Evolutionary conservation across 2,329 filamentous ascomycete genomes (phyloP).

Genomic region (Fusarium sp.): DNA sequence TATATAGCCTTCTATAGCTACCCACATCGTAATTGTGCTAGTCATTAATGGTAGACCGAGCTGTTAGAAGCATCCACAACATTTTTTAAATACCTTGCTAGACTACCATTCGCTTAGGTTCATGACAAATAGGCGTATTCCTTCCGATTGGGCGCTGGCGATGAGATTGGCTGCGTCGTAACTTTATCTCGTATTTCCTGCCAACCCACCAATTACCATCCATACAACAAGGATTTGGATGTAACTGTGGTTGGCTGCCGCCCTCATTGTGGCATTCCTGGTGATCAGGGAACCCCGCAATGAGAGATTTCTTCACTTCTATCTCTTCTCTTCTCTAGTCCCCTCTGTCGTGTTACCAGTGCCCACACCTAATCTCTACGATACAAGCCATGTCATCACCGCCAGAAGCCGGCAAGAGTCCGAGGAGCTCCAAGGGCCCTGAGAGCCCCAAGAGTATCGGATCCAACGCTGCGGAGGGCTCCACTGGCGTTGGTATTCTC

Average conservation of each 20-base stretch:
- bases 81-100: neutral
- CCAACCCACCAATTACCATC: neutral
- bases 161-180: neutral
- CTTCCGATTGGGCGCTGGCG: neutral
- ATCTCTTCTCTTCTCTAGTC: neutral
- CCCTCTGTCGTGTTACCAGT: too few relatives aligned
- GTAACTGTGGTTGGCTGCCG: neutral
- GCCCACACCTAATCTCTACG: neutral
- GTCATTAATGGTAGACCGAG: neutral
- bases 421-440: neutral
- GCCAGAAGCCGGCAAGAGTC: neutral
- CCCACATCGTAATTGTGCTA: neutral
- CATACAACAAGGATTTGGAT: neutral
- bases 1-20: neutral
- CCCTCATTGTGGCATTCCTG: neutral
- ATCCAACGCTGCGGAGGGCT: neutral
- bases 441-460: neutral
- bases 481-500: neutral
- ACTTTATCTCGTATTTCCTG: neutral
- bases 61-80: neutral
- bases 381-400: neutral
- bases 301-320: neutral
- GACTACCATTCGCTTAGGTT: neutral
- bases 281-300: neutral
- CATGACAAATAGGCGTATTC: neutral